These are phyloP conservation scores for Brachypodium distachyon DNA, from an alignment of 202 grass and related monocot species.

Conservation along the genomic window DNA sequence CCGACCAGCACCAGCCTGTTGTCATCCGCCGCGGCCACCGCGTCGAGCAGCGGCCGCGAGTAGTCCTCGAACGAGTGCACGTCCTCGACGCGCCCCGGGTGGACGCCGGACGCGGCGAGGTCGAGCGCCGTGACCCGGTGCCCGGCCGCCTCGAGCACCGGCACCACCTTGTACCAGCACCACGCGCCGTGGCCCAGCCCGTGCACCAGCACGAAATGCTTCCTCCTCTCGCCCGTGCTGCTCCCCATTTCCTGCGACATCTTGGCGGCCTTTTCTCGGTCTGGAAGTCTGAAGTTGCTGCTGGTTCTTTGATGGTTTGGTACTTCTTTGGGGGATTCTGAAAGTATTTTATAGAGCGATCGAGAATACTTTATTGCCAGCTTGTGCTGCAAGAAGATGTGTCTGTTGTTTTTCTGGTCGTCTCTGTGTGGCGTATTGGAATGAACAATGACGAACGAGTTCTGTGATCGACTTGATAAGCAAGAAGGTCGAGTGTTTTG, in stretches of 20 bases:
- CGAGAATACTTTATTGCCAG: not conserved
- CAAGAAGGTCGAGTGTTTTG: not conserved
- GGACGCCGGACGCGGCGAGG: slow-evolving; percentile 23
- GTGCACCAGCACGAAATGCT: slow-evolving; percentile 39
- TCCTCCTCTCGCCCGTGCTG: not conserved
- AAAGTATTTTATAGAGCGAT: slow-evolving; percentile 1
- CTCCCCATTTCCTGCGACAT: not conserved
- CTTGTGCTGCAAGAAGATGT: not conserved
- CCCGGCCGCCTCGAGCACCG: not conserved
- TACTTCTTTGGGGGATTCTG: too few species aligned
- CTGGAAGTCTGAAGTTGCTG: too few species aligned
- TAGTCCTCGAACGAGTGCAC: slow-evolving; percentile 32
- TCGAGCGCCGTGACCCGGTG: slow-evolving; percentile 34
- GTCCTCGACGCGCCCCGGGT: slow-evolving; percentile 22
- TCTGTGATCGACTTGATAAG: not conserved
- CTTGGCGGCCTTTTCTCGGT: not conserved
- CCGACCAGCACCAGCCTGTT: slow-evolving; percentile 41
- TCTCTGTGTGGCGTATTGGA: not conserved
- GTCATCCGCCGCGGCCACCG: slow-evolving; percentile 18
- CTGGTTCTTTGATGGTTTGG: too few species aligned
- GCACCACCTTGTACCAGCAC: slow-evolving; percentile 48
- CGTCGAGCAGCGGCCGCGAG: slow-evolving; percentile 22
- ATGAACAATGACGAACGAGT: not conserved
- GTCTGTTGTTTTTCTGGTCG: not conserved
- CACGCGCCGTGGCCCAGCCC: slow-evolving; percentile 40